Conservation (phyloP, 495 filamentous ascomycete species). For the Penicillium bialowiezense region DNA sequence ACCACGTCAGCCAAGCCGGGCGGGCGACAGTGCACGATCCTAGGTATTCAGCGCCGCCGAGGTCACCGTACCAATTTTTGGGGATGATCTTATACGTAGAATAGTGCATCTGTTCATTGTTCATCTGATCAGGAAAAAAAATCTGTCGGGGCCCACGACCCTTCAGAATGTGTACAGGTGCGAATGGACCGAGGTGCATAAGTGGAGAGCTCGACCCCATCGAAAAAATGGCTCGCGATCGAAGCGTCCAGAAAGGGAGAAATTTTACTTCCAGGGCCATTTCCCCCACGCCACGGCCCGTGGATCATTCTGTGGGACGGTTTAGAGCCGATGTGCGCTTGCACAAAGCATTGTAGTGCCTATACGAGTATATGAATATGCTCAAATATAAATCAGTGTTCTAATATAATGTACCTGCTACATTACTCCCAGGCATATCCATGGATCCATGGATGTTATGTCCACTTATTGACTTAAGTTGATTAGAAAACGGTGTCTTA, state of each 20-base stretch:
- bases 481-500: no score
- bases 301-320: conserved; percentile 3
- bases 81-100: background rate
- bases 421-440: no score
- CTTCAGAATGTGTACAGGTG: background rate
- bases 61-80: background rate
- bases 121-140: background rate
- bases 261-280: background rate
- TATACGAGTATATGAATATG: no score
- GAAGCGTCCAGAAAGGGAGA: conserved; percentile 13
- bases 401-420: no score
- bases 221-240: conserved; percentile 12
- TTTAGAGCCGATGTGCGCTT: no score
- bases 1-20: conserved; percentile 34
- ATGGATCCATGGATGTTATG: no score
- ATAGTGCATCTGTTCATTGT: background rate
- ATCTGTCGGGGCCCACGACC: background rate
- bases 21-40: conserved; percentile 1
- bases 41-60: background rate
- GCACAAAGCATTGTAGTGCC: no score
- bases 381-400: no score
- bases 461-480: no score
- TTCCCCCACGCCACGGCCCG: conserved; percentile 3
- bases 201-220: conserved; percentile 12
- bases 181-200: background rate